Conservation (phyloP, 257 asterid species). For the Penstemon eatonii region DNA sequence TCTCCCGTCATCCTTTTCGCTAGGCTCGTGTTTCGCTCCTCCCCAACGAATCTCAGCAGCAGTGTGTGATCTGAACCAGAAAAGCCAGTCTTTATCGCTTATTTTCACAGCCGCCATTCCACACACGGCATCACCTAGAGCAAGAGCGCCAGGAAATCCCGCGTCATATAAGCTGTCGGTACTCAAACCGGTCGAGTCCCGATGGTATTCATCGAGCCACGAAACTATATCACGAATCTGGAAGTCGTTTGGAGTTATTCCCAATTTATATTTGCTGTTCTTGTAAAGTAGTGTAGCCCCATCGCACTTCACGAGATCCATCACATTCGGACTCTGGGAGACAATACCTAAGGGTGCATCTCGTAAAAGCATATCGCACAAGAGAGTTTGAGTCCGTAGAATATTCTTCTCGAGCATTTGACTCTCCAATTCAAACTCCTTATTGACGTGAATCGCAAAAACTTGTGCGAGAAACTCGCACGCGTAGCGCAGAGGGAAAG, state of each 20-base stretch:
- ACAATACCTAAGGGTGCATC: slow-evolving; percentile 88
- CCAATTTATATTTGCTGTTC: slow-evolving; percentile 51
- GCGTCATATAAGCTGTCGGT: slow-evolving; percentile 90
- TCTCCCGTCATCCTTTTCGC: slow-evolving; percentile 75
- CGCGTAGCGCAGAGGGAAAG: slow-evolving; percentile 92
- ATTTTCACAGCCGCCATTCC: slow-evolving; percentile 97
- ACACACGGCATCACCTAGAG: slow-evolving; percentile 74
- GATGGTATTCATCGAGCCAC: slow-evolving; percentile 80
- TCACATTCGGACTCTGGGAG: slow-evolving; percentile 79
- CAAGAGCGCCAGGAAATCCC: slow-evolving; percentile 84
- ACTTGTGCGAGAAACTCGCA: slow-evolving; percentile 96
- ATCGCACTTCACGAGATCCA: slow-evolving; percentile 90
- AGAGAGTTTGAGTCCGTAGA: slow-evolving; percentile 77
- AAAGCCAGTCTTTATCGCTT: slow-evolving; percentile 79
- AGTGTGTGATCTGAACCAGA: slow-evolving; percentile 93
- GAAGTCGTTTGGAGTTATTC: slow-evolving; percentile 64
- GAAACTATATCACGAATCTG: slow-evolving; percentile 76
- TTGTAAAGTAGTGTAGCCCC: slow-evolving; percentile 73
- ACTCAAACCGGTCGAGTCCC: slow-evolving; percentile 89
- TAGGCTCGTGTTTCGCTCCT: slow-evolving; percentile 83
- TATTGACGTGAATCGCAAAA: slow-evolving; percentile 84
- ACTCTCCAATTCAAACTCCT: slow-evolving; percentile 76
- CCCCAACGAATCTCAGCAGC: slow-evolving; percentile 90
- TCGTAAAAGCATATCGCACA: slow-evolving; percentile 87
- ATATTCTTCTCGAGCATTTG: slow-evolving; percentile 88